Percentiles rank a stretch among this genome's conserved stretches.
phyloP scores from a whole-genome alignment of 768 basidiomycete genomes.

The Suillus weaverae region DNA sequence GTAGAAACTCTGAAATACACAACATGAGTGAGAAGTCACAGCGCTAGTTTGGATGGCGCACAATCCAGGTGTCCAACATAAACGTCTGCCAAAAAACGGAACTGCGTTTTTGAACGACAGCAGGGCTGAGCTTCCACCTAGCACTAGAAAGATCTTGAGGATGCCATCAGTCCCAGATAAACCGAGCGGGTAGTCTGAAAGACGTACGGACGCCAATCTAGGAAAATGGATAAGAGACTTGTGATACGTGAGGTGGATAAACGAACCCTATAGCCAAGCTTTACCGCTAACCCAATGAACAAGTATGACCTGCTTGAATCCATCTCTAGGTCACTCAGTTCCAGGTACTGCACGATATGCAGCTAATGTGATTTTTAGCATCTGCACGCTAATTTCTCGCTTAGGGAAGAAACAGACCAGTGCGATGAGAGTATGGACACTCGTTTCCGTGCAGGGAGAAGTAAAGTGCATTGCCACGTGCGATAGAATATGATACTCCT shows the following conservation, averaged over 20 bases:
- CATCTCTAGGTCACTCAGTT: constrained; percentile 52
- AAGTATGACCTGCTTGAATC: constrained; percentile 53
- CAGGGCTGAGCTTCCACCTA: constrained; percentile 57
- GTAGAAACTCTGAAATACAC: constrained; percentile 51
- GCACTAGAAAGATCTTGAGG: constrained; percentile 55
- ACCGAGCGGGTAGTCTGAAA: background rate
- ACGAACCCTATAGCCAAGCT: constrained; percentile 61
- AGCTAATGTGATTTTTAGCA: constrained; percentile 26
- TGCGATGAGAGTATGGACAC: constrained; percentile 53
- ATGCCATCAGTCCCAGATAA: background rate
- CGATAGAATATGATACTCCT: constrained; percentile 63
- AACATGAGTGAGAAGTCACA: background rate
- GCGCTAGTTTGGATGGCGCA: constrained; percentile 27
- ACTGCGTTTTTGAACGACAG: constrained; percentile 46
- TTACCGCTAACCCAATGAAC: constrained; percentile 57
- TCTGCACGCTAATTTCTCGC: constrained; percentile 16
- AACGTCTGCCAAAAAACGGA: constrained; percentile 73
- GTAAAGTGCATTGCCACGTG: constrained; percentile 52
- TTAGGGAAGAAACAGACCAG: constrained; percentile 42
- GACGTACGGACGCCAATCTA: constrained; percentile 56
- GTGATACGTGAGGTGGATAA: background rate
- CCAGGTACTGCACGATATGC: constrained; percentile 49
- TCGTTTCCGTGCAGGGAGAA: constrained; percentile 47
- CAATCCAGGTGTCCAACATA: constrained; percentile 59
- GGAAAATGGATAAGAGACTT: constrained; percentile 7